Conservation (phyloP, 805 yeast genomes). For the Ogataea henricii region DNA sequence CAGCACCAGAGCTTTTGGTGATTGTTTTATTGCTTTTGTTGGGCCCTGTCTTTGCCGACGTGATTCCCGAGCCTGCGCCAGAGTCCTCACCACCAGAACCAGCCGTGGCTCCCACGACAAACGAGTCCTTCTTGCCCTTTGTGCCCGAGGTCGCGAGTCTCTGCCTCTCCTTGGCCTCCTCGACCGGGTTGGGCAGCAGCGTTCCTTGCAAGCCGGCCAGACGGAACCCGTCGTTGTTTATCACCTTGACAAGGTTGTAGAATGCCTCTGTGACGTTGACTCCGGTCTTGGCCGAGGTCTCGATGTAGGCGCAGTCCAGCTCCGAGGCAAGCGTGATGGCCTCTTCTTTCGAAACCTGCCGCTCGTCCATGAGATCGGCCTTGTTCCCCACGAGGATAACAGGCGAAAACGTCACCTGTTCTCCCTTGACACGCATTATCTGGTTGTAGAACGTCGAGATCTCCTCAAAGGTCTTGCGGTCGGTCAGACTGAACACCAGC, state of each 20-base stretch:
- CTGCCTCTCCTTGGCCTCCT: constrained; percentile 25
- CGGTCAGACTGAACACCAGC: constrained; percentile 85
- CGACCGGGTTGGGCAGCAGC: constrained; percentile 28
- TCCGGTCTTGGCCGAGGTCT: constrained; percentile 91
- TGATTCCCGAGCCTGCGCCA: constrained; percentile 6
- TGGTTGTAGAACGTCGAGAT: constrained; percentile 64
- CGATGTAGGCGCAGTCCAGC: constrained; percentile 75
- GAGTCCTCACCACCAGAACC: constrained; percentile 4
- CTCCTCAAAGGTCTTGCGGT: constrained; percentile 83
- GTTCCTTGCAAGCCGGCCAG: constrained; percentile 32
- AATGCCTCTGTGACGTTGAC: constrained; percentile 62
- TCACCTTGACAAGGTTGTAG: constrained; percentile 37
- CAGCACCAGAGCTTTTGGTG: constrained; percentile 15
- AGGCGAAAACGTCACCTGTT: constrained; percentile 64
- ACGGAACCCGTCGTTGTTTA: constrained; percentile 27
- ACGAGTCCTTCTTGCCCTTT: constrained; percentile 17
- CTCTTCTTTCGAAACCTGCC: constrained; percentile 64
- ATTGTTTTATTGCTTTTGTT: constrained; percentile 5
- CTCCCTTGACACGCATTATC: constrained; percentile 49
- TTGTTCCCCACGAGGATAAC: constrained; percentile 78
- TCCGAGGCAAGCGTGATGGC: constrained; percentile 62
- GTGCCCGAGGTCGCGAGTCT: constrained; percentile 5
- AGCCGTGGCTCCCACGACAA: constrained; percentile 4
- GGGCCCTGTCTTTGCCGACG: background rate
- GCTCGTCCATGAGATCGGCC: constrained; percentile 61